Evolutionary conservation across 2,329 filamentous ascomycete species (phyloP).

Genomic region (Colletotrichum somersetense): DNA sequence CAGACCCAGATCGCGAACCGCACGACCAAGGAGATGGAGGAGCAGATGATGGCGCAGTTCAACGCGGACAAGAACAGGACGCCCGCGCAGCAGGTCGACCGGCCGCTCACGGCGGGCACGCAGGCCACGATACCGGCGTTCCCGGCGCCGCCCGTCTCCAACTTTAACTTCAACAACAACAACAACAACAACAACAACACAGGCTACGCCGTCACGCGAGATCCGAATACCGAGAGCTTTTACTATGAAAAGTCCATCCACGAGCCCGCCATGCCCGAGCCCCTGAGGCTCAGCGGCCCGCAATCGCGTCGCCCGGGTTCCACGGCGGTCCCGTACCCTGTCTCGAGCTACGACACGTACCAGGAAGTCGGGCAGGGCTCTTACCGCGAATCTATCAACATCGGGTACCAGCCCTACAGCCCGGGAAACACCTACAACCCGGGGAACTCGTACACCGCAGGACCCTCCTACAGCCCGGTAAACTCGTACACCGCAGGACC

Average conservation of each 20-base stretch:
- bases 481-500: no score
- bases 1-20: slow-evolving; percentile 33
- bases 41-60: slow-evolving; percentile 34
- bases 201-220: not conserved
- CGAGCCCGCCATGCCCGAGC: slow-evolving; percentile 19
- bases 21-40: slow-evolving; percentile 35
- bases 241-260: slow-evolving; percentile 35
- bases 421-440: not conserved
- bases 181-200: not conserved
- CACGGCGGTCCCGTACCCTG: slow-evolving; percentile 12
- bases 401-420: slow-evolving; percentile 34
- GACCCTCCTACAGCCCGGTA: not conserved
- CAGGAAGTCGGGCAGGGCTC: slow-evolving; percentile 31
- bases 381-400: slow-evolving; percentile 35
- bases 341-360: slow-evolving; percentile 31
- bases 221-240: slow-evolving; percentile 22
- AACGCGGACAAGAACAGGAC: not conserved
- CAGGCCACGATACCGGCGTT: not conserved
- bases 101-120: not conserved
- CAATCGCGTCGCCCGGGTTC: not conserved
- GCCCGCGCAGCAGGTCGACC: not conserved
- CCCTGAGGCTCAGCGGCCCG: slow-evolving; percentile 10
- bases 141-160: not conserved
- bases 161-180: not conserved
- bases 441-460: no score